These are phyloP conservation scores for Bremia lactucae DNA, from an alignment of 352 stramenopile genomes.

Conservation along the genomic window DNA sequence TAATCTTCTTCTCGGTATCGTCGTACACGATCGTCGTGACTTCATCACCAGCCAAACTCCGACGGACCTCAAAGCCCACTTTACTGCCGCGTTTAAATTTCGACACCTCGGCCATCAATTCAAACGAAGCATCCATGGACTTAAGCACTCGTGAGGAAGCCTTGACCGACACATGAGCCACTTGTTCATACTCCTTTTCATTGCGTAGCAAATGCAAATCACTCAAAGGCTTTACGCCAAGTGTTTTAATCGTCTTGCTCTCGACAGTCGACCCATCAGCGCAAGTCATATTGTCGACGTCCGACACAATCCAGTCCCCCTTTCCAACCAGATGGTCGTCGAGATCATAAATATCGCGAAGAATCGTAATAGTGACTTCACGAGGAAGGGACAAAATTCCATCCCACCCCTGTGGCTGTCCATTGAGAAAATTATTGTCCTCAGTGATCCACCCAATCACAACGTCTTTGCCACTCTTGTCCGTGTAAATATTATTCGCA, in stretches of 20 bases:
- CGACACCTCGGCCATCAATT: constrained; percentile 35
- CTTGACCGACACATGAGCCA: constrained; percentile 21
- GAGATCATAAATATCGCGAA: constrained; percentile 39
- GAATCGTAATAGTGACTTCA: constrained; percentile 37
- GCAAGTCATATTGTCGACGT: constrained; percentile 22
- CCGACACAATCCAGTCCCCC: constrained; percentile 51
- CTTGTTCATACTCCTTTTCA: constrained; percentile 20
- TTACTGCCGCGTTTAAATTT: constrained; percentile 31
- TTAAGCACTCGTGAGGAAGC: constrained; percentile 24
- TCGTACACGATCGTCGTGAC: constrained; percentile 56
- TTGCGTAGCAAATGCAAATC: constrained; percentile 41
- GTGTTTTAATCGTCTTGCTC: constrained; percentile 60
- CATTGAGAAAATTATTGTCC: constrained; percentile 32
- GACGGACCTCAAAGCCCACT: constrained; percentile 49
- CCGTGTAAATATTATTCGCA: constrained; percentile 54
- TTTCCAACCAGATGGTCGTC: constrained; percentile 33
- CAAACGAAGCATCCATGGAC: constrained; percentile 39
- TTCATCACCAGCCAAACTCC: constrained; percentile 33
- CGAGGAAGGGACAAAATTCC: constrained; percentile 51
- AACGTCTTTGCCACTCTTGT: constrained; percentile 45
- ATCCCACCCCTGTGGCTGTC: constrained; percentile 57
- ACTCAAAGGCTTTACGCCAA: constrained; percentile 34
- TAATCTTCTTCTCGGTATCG: constrained; percentile 41
- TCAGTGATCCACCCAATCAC: constrained; percentile 57
- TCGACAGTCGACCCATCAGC: constrained; percentile 11